Evolutionary conservation across 192 early-diverging fungal genomes (phyloP).

Genomic region (Entomortierella parvispora): DNA sequence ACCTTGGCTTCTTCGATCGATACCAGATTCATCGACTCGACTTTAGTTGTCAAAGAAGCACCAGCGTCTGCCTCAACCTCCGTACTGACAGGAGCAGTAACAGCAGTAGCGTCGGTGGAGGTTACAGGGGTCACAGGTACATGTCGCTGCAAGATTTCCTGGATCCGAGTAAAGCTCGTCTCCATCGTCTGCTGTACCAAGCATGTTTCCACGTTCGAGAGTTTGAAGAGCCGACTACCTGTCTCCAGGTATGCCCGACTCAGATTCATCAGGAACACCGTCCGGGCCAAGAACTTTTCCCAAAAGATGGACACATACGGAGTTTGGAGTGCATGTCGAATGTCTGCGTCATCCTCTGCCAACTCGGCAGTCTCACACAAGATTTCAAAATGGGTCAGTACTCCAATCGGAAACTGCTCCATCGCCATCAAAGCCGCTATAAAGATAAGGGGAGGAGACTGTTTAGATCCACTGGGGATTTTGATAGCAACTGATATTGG

Average conservation of each 20-base stretch:
- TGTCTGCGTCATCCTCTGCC: slow-evolving; percentile 8
- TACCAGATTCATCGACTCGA: not conserved
- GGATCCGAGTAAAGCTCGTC: not conserved
- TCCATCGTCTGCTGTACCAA: not conserved
- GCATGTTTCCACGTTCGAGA: not conserved
- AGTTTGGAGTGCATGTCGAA: slow-evolving; percentile 13
- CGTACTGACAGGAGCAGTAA: too few species aligned
- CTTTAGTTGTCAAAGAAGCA: not conserved
- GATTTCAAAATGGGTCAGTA: slow-evolving; percentile 20
- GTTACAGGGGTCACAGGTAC: too few species aligned
- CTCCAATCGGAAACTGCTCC: slow-evolving; percentile 25
- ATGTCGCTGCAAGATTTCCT: too few species aligned
- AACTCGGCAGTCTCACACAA: slow-evolving; percentile 12
- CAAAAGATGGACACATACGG: slow-evolving; percentile 27
- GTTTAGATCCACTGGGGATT: too few species aligned
- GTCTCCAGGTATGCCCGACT: slow-evolving; percentile 2
- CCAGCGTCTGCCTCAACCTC: too few species aligned
- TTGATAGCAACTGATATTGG: too few species aligned
- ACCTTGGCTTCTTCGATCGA: not conserved
- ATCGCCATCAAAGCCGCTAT: slow-evolving; percentile 34
- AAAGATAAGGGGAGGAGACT: not conserved
- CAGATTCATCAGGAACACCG: slow-evolving; percentile 5
- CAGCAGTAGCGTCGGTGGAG: too few species aligned
- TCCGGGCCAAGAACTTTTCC: slow-evolving; percentile 27
- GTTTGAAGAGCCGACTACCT: slow-evolving; percentile 7